Percentiles rank a stretch among this genome's conserved stretches.
phyloP scores from a whole-genome alignment of 202 grass and related monocot species.

The Zizania palustris region DNA sequence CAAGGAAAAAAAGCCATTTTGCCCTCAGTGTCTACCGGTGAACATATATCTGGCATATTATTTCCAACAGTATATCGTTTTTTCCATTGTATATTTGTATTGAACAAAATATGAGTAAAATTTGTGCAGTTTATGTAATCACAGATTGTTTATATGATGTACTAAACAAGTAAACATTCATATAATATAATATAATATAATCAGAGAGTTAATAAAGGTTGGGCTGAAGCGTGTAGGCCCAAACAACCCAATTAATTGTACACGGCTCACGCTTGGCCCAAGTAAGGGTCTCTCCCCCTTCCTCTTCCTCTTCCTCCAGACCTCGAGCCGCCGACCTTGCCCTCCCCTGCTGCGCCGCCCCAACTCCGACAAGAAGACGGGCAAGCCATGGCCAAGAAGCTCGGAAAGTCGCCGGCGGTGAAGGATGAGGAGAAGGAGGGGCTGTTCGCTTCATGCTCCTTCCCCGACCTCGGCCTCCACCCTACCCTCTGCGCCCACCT shows the following conservation, averaged over 20 bases:
- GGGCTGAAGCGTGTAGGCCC: background rate
- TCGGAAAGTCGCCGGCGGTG: conserved; percentile 29
- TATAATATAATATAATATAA: too few relatives aligned
- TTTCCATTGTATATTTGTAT: too few relatives aligned
- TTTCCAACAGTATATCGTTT: too few relatives aligned
- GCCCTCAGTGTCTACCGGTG: background rate
- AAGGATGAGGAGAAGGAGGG: conserved; percentile 28
- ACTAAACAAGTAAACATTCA: too few relatives aligned
- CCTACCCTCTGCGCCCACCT: conserved; percentile 69
- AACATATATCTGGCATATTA: too few relatives aligned
- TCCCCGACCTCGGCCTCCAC: conserved; percentile 72
- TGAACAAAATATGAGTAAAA: too few relatives aligned
- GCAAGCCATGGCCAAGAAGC: conserved; percentile 46
- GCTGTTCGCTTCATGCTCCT: conserved; percentile 73
- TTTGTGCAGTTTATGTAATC: too few relatives aligned
- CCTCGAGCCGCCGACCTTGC: background rate
- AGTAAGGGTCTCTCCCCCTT: background rate
- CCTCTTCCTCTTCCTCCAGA: background rate
- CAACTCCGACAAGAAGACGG: background rate
- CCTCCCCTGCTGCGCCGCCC: background rate
- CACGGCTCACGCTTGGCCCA: background rate
- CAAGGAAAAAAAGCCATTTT: background rate
- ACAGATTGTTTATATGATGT: too few relatives aligned
- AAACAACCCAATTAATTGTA: background rate
- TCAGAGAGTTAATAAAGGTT: background rate